Base-by-base conservation (phyloP, 176 grass and related monocot species). In the Lolium perenne region DNA sequence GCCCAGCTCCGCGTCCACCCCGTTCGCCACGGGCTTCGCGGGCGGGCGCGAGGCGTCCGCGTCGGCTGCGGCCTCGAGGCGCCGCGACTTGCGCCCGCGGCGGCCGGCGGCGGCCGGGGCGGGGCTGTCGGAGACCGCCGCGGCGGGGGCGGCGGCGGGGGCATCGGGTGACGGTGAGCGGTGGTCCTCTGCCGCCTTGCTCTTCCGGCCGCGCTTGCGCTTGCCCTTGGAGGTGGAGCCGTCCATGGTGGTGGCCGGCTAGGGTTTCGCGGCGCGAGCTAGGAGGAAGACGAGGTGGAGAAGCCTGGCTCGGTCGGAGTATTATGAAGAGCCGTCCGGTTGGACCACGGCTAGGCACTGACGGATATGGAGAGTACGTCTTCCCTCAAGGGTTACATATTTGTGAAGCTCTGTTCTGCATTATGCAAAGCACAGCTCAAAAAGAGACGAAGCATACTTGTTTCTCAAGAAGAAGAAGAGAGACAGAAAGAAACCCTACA, bases 191-290 rank as follows among this genome's bases (percentile, higher is more conserved):
- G 78, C 82, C 35, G 18, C 84, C 85, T 90, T 87, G 59, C 23
- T 55, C 88, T 95, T 95, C 69, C 93, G 88, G 81, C 88, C 74
- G 66, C 88, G 74, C 82, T 76, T 90, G 82, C 83, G 83, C 73
- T 90, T 82, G 74, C 65, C 84, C 68, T 88, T 95, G 84, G 93
- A 80, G 86, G 59, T 22, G 29, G 81, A 87, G 48, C 61, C 62
- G 58, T 86, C 91, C 90, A 91, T 88, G 86, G 84, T 50, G 83
- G 86, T 41, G 82, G 72, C 20, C 50, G 78, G 87, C 51, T 86
- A 89, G 89, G 87, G 92, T 88, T 88, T 86, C 35, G 26, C 40
- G 15, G 40, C 74, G 74, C 40, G 80, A 67, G 54, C 64, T 65
- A 35, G 32, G 74, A 26, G 61, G 61, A 82, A 61, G 61, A 62